Evolutionary conservation across 2,329 filamentous ascomycete genomes (phyloP), one percentile per base, ranked within the genome.

Genomic region (Ceratocystis colombiana): DNA sequence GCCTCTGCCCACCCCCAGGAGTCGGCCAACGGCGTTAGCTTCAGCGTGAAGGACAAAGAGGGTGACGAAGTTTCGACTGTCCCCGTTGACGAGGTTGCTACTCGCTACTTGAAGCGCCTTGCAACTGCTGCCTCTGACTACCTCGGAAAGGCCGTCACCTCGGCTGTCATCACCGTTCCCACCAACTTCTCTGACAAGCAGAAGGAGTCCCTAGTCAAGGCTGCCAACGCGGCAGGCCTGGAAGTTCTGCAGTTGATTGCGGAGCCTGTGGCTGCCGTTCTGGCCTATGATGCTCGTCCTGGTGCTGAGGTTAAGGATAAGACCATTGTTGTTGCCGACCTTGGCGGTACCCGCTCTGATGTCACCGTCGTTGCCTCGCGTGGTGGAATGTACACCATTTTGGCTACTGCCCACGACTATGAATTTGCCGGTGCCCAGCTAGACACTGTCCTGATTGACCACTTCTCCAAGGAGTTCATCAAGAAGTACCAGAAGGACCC

Each of bases 391-490:
- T 97, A 97, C 82, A 96, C 90, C 68, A 86, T 96, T 72, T 82
- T 99, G 67, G 91, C 94, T 22, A 96, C 93, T 12, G 85, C 88
- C 37, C 94, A 97, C 79, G 94, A 99, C 80, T 96, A 96, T 78
- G 92, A 97, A 74, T 89, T 93, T 71, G 87, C 89, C 66, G 94
- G 94, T 73, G 82, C 85, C 45, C 86, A 91, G 70, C 82, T 99
- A 67, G 94, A 99, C 79, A 84, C 94, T 75, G 88, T 93, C 62
- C 82, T 99, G 68, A 89, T 96, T 75, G 93, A 99, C 75, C 88
- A 96, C 81, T 96, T 97, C 72, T 89, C 93, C 72, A 99, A 99
- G 82, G 94, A 99, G 78, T 99, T 99, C 79, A 84, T 94, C 74
- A 97, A 99, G 84, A 96, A 96, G 83, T 85, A 97, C 83, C 88